Base-by-base conservation (phyloP, 1,139 yeast species). In the Saccharomyces hybrid region DNA sequence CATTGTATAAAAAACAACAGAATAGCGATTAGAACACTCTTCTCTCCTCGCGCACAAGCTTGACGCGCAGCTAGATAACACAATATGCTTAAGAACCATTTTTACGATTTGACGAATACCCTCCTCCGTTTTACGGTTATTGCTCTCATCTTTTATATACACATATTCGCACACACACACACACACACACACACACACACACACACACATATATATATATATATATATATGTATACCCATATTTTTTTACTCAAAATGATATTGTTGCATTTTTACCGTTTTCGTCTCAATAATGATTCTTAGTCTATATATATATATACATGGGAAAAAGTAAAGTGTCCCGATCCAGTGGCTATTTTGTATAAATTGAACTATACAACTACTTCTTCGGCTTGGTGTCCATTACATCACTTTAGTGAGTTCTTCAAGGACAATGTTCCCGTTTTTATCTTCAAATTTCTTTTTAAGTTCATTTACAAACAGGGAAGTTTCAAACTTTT, bases 401-500 rank as follows among this genome's bases (percentile, higher is more conserved):
- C 6, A 31, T 31, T 31, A 31, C 6, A 31, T 31, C 11, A 31
- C 2, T 31, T 31, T 31, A 31, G 34, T 31, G 4, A 31, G 6
- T 31, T 31, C 34, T 31, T 31, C 3, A 11, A 31, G 34, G 34
- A 31, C 34, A 31, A 31, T 31, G 34, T 31, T 31, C 6, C 34
- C 34, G 34, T 31, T 31, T 31, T 31, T 31, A 3, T 31, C 34
- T 31, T 31, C 34, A 31, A 31, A 31, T 31, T 31, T 31, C 34
- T 31, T 31, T 31, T 31, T 31, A 2, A 31, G 34, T 31, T 31
- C 34, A 31, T 31, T 31, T 2, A 31, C 14, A 31, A 31, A 31
- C 34, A 31, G 34, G 2, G 34, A 31, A 77, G 73, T 73, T 82
- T 84, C 73, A 89, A 77, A 60, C 82, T 81, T 61, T 79, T 82